Evolutionary conservation across 2,329 filamentous ascomycete species (phyloP).

Genomic region (Hawksworthiomyces lignivorus): DNA sequence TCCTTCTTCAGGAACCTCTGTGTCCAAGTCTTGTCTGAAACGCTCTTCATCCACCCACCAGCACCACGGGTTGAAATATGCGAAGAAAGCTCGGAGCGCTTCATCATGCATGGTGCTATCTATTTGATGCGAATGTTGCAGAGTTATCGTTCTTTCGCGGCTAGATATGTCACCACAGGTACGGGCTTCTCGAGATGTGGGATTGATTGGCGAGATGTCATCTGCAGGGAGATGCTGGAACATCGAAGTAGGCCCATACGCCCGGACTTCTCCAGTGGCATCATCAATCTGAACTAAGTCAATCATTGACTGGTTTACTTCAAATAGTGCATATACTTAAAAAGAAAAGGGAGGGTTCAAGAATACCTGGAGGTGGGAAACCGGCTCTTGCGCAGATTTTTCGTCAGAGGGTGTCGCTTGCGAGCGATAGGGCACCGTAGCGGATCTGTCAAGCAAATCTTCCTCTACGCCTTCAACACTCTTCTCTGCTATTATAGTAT

Average conservation of each 20-base stretch:
- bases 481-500: background rate
- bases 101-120: background rate
- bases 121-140: background rate
- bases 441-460: background rate
- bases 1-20: background rate
- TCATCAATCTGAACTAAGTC: background rate
- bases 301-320: background rate
- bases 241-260: background rate
- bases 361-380: background rate
- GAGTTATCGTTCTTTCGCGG: background rate
- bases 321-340: too few species aligned
- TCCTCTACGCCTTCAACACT: background rate
- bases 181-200: background rate
- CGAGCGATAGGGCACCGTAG: background rate
- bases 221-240: background rate
- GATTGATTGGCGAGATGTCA: background rate
- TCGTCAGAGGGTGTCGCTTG: background rate
- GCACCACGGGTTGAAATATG: background rate
- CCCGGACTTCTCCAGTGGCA: background rate
- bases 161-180: background rate
- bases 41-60: background rate
- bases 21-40: background rate
- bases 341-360: too few species aligned
- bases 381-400: background rate
- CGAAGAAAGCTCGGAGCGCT: background rate